Conservation (phyloP, 164 flowering plant species). For the Vitis labrusca region DNA sequence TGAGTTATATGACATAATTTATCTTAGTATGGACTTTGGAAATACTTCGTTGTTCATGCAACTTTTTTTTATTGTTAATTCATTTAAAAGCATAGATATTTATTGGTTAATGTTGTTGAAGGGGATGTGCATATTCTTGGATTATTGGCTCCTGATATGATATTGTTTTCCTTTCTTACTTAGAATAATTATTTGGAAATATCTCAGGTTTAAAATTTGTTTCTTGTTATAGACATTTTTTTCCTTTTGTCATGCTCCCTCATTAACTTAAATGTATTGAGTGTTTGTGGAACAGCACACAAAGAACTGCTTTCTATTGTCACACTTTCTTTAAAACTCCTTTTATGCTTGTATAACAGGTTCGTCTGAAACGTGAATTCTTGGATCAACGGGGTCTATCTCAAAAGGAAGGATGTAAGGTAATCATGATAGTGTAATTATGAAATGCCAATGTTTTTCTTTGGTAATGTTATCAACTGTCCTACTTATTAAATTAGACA, state of each 20-base stretch:
- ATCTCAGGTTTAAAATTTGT: neutral
- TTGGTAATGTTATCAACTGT: neutral
- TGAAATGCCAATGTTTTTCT: neutral
- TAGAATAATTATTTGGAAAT: neutral
- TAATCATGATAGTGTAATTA: conserved; percentile 17
- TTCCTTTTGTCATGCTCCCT: neutral
- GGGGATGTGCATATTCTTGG: too few relatives aligned
- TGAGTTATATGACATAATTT: too few relatives aligned
- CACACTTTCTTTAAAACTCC: neutral
- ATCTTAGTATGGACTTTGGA: too few relatives aligned
- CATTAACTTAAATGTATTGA: neutral
- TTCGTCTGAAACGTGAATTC: conserved; percentile 91
- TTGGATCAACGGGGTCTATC: conserved; percentile 58
- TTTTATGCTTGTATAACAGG: conserved; percentile 36
- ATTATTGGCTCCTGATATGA: neutral
- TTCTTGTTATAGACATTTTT: neutral
- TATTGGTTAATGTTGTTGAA: too few relatives aligned
- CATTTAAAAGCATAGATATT: too few relatives aligned
- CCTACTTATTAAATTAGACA: neutral
- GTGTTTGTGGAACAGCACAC: neutral
- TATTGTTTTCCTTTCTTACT: neutral
- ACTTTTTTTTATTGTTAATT: too few relatives aligned
- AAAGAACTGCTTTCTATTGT: neutral
- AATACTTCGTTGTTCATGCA: too few relatives aligned
- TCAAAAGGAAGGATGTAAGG: conserved; percentile 48